Conservation (phyloP, 2,329 filamentous ascomycete species). For the Botryosphaeria dothidea region DNA sequence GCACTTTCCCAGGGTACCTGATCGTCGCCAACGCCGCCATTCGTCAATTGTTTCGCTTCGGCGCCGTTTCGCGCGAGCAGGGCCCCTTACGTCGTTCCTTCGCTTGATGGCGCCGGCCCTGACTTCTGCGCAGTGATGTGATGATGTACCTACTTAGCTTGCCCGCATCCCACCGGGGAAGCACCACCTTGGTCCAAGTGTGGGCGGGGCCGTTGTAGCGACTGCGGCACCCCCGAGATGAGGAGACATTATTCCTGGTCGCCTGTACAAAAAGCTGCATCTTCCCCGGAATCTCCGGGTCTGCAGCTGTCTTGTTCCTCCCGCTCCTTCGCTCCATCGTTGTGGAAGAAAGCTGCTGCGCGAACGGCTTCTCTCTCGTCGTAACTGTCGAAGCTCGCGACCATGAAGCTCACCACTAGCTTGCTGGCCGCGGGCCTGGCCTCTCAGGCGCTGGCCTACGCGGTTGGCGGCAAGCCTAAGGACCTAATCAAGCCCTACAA, state of each 20-base stretch:
- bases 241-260: not conserved
- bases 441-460: slow-evolving; percentile 47
- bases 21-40: slow-evolving; percentile 1
- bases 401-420: slow-evolving; percentile 17
- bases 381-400: not conserved
- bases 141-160: not conserved
- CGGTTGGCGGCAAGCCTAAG: slow-evolving; percentile 52
- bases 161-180: slow-evolving; percentile 2
- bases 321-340: not conserved
- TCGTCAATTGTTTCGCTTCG: slow-evolving; percentile 14
- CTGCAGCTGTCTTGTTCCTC: not conserved
- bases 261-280: not conserved
- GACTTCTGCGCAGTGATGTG: slow-evolving; percentile 2
- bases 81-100: not conserved
- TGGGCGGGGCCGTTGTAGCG: not conserved
- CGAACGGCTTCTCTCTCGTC: not conserved
- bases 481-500: slow-evolving; percentile 52
- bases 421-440: slow-evolving; percentile 42
- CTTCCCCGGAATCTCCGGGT: not conserved
- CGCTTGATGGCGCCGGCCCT: not conserved
- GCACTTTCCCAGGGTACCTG: not conserved
- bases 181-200: not conserved
- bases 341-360: not conserved
- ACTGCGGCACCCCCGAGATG: not conserved
- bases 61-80: slow-evolving; percentile 6